Percentiles rank a stretch among this genome's conserved stretches.
Evolutionary conservation across 139 green algal species (phyloP).

Genomic region (Chlorella sorokiniana): DNA sequence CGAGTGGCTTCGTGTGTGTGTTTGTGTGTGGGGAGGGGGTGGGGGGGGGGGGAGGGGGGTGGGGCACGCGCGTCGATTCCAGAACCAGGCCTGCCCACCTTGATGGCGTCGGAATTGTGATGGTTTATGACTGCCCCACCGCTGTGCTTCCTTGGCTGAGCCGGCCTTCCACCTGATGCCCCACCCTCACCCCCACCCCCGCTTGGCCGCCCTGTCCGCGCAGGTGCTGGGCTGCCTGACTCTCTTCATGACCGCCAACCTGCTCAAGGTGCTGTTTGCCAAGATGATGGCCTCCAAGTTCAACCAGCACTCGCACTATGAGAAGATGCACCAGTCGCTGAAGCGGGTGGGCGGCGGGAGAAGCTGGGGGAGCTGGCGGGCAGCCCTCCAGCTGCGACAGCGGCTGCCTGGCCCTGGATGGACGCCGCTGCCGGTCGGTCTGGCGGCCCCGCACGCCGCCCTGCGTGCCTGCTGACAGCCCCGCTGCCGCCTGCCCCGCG

Average conservation of each 20-base stretch:
- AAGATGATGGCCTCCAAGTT: slow-evolving; percentile 78
- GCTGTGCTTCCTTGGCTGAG: background rate
- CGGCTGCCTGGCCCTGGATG: background rate
- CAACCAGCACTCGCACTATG: slow-evolving; percentile 68
- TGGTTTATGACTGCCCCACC: background rate
- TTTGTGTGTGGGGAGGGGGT: too few species aligned
- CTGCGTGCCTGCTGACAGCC: background rate
- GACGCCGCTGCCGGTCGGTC: background rate
- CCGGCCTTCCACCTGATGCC: background rate
- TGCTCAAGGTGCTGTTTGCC: slow-evolving; percentile 72
- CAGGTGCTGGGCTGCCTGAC: slow-evolving; percentile 65
- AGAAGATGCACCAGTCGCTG: slow-evolving; percentile 68
- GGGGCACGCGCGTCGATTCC: too few species aligned
- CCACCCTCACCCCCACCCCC: background rate
- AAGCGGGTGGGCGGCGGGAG: slow-evolving; percentile 4
- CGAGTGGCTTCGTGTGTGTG: too few species aligned
- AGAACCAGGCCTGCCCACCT: background rate
- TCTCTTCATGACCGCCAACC: slow-evolving; percentile 68
- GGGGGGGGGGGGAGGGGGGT: too few species aligned
- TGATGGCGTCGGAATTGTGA: background rate
- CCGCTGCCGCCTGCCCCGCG: background rate
- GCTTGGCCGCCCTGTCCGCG: background rate
- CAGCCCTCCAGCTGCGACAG: too few species aligned
- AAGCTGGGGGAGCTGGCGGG: too few species aligned
- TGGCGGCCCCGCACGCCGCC: background rate